A percentile compares a stretch with the other conserved stretches of the same genome.
These are phyloP conservation scores for Thalassiosira profunda DNA, from an alignment of 108 stramenopile species.

Conservation along the genomic window DNA sequence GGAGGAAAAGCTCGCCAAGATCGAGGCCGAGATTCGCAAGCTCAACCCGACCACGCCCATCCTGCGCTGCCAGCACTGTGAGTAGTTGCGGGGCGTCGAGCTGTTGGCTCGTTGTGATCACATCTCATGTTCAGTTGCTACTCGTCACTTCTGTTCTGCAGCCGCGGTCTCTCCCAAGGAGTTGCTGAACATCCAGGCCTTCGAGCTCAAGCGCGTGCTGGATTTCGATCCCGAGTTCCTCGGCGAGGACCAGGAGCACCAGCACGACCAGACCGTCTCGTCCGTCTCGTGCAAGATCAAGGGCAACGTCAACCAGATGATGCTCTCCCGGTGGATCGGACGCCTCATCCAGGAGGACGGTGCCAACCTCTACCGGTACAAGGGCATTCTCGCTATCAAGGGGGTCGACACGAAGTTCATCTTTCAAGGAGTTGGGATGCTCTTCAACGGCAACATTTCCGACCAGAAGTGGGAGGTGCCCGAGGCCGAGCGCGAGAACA, in stretches of 20 bases:
- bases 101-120: not conserved
- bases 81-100: no score
- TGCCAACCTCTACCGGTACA: conserved; percentile 93
- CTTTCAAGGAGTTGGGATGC: conserved; percentile 96
- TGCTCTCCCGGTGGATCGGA: conserved; percentile 70
- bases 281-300: conserved; percentile 70
- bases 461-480: conserved; percentile 43
- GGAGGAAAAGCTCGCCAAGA: conserved; percentile 42
- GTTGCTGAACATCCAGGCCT: conserved; percentile 82
- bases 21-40: conserved; percentile 47
- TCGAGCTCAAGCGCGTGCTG: conserved; percentile 78
- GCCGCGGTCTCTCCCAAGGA: conserved; percentile 65
- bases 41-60: conserved; percentile 73
- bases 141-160: no score
- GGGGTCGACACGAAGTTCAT: conserved; percentile 90
- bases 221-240: conserved; percentile 92
- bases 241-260: conserved; percentile 62
- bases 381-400: conserved; percentile 92
- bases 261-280: conserved; percentile 77
- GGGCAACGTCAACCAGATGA: conserved; percentile 66
- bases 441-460: conserved; percentile 71
- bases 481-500: conserved; percentile 63
- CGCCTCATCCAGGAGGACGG: conserved; percentile 83
- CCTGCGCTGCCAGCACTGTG: conserved; percentile 32
- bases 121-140: not conserved